phyloP scores from a whole-genome alignment of 2,329 filamentous ascomycete genomes.

The Rachicladosporium sp. region DNA sequence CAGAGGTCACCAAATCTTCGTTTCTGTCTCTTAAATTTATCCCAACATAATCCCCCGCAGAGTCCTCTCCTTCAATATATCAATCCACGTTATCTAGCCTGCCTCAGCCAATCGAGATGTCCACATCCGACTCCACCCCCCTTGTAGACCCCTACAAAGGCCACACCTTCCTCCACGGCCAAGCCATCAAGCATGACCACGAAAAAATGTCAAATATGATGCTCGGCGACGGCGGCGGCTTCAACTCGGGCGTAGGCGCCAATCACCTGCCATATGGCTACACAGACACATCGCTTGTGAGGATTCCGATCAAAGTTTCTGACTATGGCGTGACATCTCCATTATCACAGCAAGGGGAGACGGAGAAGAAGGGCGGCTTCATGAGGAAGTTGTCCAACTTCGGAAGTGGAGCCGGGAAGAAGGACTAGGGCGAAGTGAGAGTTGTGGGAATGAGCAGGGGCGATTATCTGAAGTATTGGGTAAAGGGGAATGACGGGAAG shows the following conservation, averaged over 20 bases:
- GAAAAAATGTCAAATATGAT: slow-evolving; percentile 6
- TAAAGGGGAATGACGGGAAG: slow-evolving; percentile 11
- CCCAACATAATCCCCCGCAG: too few species aligned
- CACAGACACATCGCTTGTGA: slow-evolving; percentile 11
- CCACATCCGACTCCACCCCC: background rate
- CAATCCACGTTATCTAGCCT: too few species aligned
- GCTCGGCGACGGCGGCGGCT: slow-evolving; percentile 1
- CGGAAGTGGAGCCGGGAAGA: slow-evolving; percentile 2
- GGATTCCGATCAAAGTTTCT: slow-evolving; percentile 10
- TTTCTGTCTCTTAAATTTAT: too few species aligned
- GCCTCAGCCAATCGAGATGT: too few species aligned
- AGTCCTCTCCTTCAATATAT: too few species aligned
- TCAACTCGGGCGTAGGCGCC: slow-evolving; percentile 6
- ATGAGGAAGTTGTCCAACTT: background rate
- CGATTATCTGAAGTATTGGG: slow-evolving; percentile 14
- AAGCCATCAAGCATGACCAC: slow-evolving; percentile 7
- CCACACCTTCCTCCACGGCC: slow-evolving; percentile 6
- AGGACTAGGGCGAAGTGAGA: slow-evolving; percentile 8
- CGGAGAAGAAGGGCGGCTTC: slow-evolving; percentile 3
- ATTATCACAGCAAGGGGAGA: background rate
- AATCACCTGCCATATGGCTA: slow-evolving; percentile 11
- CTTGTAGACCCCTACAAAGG: background rate
- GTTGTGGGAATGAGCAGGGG: slow-evolving; percentile 11
- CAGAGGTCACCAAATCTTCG: too few species aligned
- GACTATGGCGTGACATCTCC: slow-evolving; percentile 1